A percentile compares a stretch with the other conserved stretches of the same genome.
Conservation (phyloP, 306 rosid genomes). For the Malus sylvestris region DNA sequence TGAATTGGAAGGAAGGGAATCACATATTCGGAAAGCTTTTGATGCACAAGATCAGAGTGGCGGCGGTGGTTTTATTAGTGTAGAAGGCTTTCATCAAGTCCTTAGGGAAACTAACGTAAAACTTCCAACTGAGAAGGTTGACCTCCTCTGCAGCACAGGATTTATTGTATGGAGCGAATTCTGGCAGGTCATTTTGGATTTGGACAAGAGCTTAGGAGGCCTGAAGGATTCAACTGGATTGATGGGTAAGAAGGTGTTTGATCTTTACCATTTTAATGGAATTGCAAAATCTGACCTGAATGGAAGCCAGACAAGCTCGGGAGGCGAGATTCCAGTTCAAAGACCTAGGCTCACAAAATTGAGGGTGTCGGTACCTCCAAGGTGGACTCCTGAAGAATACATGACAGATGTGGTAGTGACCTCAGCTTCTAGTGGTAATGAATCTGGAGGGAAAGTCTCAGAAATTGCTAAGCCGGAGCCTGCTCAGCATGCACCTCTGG, state of each 20-base stretch:
- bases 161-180: conserved; percentile 96
- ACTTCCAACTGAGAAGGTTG: conserved; percentile 66
- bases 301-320: conserved; percentile 52
- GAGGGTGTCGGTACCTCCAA: conserved; percentile 90
- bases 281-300: conserved; percentile 92
- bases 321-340: conserved; percentile 75
- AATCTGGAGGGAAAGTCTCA: conserved; percentile 42
- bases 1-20: conserved; percentile 89
- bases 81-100: conserved; percentile 84
- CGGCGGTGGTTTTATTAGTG: conserved; percentile 93
- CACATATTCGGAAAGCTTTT: conserved; percentile 82
- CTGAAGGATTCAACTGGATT: conserved; percentile 87
- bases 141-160: conserved; percentile 68
- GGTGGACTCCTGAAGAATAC: conserved; percentile 97
- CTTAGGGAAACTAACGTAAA: conserved; percentile 57
- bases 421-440: conserved; percentile 45
- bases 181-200: conserved; percentile 91
- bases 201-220: conserved; percentile 84
- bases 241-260: conserved; percentile 95
- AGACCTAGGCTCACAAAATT: conserved; percentile 85
- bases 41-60: conserved; percentile 95
- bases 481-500: conserved; percentile 88
- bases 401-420: conserved; percentile 75
- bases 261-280: conserved; percentile 90
- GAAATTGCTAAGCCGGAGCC: conserved; percentile 76